A percentile compares a stretch with the other conserved stretches of the same genome.
Evolutionary conservation across 1,284 basidiomycete species (phyloP).

Genomic region (Phlebopus sp.): DNA sequence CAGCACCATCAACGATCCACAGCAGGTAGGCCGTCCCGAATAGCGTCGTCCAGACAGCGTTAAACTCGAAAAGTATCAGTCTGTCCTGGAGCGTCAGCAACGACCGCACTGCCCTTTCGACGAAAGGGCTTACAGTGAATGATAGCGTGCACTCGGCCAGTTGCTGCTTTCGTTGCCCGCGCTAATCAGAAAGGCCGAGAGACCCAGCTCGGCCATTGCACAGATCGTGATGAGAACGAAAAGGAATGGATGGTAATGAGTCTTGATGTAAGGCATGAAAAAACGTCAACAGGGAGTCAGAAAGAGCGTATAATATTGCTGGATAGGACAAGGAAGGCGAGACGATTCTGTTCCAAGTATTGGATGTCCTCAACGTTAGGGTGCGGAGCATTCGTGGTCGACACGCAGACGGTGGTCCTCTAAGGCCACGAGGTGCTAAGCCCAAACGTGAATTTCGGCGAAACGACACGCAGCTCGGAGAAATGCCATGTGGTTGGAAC

Average conservation of each 20-base stretch:
- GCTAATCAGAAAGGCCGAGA: constrained; percentile 67
- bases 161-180: constrained; percentile 57
- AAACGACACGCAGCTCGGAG: constrained; percentile 5
- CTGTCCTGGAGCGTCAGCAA: constrained; percentile 30
- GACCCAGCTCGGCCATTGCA: constrained; percentile 66
- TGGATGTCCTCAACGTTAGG: constrained; percentile 23
- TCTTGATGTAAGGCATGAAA: constrained; percentile 43
- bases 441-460: constrained; percentile 6
- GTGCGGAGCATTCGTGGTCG: constrained; percentile 12
- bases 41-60: constrained; percentile 67
- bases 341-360: constrained; percentile 11
- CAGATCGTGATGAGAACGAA: constrained; percentile 66
- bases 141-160: constrained; percentile 62
- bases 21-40: constrained; percentile 67
- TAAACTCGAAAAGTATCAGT: constrained; percentile 63
- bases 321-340: constrained; percentile 11
- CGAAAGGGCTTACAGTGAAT: constrained; percentile 53
- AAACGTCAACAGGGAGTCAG: constrained; percentile 5
- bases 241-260: constrained; percentile 64
- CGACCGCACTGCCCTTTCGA: background rate
- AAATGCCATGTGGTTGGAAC: constrained; percentile 6
- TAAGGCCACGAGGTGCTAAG: constrained; percentile 31
- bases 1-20: constrained; percentile 64
- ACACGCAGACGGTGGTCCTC: constrained; percentile 27
- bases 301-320: constrained; percentile 13